phyloP scores from a whole-genome alignment of 2,329 filamentous ascomycete genomes.

The Helotiales sp. region DNA sequence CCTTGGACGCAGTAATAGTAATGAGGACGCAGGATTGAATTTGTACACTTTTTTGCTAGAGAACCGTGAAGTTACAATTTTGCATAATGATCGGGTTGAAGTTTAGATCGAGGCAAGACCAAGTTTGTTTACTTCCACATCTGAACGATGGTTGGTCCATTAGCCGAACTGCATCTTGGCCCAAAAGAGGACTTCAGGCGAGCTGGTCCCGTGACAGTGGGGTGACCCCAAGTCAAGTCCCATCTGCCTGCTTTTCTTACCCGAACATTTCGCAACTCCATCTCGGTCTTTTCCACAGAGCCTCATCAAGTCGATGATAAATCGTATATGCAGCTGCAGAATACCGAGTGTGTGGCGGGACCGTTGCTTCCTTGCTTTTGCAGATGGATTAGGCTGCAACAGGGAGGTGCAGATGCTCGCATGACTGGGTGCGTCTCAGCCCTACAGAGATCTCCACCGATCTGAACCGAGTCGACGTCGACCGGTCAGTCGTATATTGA shows the following conservation, averaged over 20 bases:
- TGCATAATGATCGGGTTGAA: too few relatives aligned
- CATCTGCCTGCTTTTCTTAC: background rate
- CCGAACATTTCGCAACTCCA: background rate
- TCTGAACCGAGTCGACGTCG: background rate
- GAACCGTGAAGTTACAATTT: too few relatives aligned
- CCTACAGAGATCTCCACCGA: conserved; percentile 4
- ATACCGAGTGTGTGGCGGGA: background rate
- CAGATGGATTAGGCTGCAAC: conserved; percentile 15
- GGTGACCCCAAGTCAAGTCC: background rate
- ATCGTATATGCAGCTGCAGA: conserved; percentile 13
- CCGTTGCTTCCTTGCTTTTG: background rate
- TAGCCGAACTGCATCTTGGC: background rate
- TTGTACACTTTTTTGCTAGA: too few relatives aligned
- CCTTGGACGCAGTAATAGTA: too few relatives aligned
- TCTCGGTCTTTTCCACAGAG: conserved; percentile 3
- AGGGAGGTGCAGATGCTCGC: conserved; percentile 2
- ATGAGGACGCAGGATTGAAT: background rate
- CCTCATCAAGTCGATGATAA: conserved; percentile 8
- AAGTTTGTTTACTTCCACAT: background rate
- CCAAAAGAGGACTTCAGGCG: background rate
- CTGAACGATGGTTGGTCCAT: background rate
- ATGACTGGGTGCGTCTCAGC: conserved; percentile 13
- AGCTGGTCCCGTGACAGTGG: background rate
- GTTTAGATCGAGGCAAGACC: background rate
- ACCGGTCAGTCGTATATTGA: background rate